A percentile compares a stretch with the other conserved stretches of the same genome.
Conservation (phyloP, 805 yeast species). For the Saccharomyces paradoxus region DNA sequence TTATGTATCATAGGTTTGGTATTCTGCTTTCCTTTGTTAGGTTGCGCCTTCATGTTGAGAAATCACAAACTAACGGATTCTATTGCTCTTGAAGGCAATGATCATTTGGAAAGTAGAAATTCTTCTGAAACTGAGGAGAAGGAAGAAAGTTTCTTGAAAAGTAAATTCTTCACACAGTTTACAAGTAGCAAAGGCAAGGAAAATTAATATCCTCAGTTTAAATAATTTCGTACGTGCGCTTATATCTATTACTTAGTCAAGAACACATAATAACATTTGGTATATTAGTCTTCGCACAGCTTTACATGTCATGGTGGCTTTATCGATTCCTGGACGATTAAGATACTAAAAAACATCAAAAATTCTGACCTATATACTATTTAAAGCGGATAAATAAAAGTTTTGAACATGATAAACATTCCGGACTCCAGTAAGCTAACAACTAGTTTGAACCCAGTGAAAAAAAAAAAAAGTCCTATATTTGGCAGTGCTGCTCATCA, state of each 20-base stretch:
- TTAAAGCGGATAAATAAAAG: neutral
- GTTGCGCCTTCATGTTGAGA: constrained; percentile 42
- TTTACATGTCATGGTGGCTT: neutral
- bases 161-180: neutral
- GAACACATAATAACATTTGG: neutral
- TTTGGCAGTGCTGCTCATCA: constrained; percentile 44
- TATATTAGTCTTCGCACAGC: neutral
- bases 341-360: neutral
- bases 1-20: constrained; percentile 47
- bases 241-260: neutral
- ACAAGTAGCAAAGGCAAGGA: neutral
- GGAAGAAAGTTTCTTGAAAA: neutral
- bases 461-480: constrained; percentile 3
- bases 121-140: neutral
- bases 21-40: constrained; percentile 46
- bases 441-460: neutral
- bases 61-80: constrained; percentile 37
- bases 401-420: neutral
- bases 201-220: neutral
- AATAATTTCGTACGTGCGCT: neutral
- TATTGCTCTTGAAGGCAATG: constrained; percentile 7
- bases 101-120: neutral
- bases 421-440: neutral
- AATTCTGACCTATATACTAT: neutral
- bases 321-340: neutral